Base-by-base conservation (phyloP, 805 yeast species). In the Schizosaccharomyces cryophilus region DNA sequence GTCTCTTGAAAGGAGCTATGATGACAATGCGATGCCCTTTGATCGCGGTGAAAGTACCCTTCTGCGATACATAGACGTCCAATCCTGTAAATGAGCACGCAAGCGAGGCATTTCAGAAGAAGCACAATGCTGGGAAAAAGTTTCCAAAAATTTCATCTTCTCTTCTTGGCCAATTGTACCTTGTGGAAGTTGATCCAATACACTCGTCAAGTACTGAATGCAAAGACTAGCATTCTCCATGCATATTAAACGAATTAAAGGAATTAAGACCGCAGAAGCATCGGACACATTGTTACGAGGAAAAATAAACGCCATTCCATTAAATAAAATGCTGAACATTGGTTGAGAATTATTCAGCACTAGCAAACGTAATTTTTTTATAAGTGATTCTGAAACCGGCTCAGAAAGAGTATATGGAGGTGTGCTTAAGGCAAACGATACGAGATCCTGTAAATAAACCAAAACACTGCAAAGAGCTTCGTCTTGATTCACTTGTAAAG, bases 371-470 rank as follows among this genome's bases (percentile, higher is more conserved):
- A 83, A 74, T 56, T 76, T 75, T 29, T 70, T 67, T 62, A 79
- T 77, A 64, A 85, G 78, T 54, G 60, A 9, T 15, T 74, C 75
- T n/a, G 73, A 75, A 11, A 84, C 82, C 54, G 81, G 79, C 24
- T 72, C 72, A 24, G 75, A 76, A 61, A 78, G 76, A 51, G 95
- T 83, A 21, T 85, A 77, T 4, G 96, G 95, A 1, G 95, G 88
- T 9, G 78, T 74, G 31, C 78, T 83, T 65, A 83, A 80, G 1
- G 95, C 95, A 90, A 94, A 89, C 5, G 88, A 79, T 26, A 85
- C 71, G 42, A 87, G 75, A 69, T 93, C 98, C 65, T 86, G 83
- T 65, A 89, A 71, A 69, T 80, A 87, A 67, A 87, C 88, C 62
- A 89, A 72, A 21, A 83, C 79, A 2, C 87, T 75, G 51, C 78